Evolutionary conservation across 768 basidiomycete genomes (phyloP).

Genomic region (Coprinellus micaceus): DNA sequence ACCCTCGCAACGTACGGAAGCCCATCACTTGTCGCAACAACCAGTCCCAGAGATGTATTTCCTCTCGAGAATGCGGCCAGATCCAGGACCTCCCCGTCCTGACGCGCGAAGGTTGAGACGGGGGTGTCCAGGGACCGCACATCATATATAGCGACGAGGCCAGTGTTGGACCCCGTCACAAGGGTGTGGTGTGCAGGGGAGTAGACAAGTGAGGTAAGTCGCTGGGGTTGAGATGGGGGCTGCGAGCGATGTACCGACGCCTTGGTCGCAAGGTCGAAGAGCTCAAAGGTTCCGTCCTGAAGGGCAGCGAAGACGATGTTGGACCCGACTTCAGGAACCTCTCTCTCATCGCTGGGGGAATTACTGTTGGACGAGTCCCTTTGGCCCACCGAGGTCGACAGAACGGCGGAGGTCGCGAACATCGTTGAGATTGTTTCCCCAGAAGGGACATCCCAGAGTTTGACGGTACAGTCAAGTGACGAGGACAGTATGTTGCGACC

Average conservation of each 20-base stretch:
- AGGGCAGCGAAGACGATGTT: conserved; percentile 55
- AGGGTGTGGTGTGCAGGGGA: conserved; percentile 39
- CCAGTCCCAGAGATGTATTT: conserved; percentile 31
- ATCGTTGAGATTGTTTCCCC: conserved; percentile 46
- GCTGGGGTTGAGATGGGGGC: conserved; percentile 15
- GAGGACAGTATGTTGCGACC: conserved; percentile 67
- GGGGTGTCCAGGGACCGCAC: conserved; percentile 39
- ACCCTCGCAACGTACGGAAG: conserved; percentile 53
- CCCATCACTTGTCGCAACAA: conserved; percentile 55
- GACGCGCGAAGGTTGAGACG: conserved; percentile 41
- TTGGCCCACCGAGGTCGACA: conserved; percentile 43
- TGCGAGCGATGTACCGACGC: conserved; percentile 23
- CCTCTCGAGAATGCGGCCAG: conserved; percentile 28
- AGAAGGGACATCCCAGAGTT: conserved; percentile 69
- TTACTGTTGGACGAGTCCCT: conserved; percentile 23
- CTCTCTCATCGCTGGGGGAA: conserved; percentile 28
- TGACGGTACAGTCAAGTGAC: conserved; percentile 64
- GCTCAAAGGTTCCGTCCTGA: conserved; percentile 51
- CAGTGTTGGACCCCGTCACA: conserved; percentile 55
- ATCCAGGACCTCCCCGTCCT: conserved; percentile 48
- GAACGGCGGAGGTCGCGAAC: conserved; percentile 36
- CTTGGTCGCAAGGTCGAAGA: conserved; percentile 51
- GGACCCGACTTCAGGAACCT: conserved; percentile 42
- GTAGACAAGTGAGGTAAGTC: conserved; percentile 46
- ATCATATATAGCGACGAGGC: conserved; percentile 56